Evolutionary conservation across 345 rosid genomes (phyloP), one percentile per base, ranked within the genome.

Genomic region (Eucalyptus grandis): DNA sequence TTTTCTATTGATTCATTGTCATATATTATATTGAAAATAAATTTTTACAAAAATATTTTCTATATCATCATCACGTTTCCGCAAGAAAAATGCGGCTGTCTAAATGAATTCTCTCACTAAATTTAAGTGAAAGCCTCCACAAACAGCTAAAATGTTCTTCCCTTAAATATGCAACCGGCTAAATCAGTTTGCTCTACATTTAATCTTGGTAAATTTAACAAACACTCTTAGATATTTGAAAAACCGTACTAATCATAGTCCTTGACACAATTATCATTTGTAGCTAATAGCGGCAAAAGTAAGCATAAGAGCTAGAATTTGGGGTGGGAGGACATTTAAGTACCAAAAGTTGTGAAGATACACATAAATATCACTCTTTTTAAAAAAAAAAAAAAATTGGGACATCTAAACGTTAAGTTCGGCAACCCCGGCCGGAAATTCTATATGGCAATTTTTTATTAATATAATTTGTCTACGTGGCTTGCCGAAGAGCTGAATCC

Each of bases 371-470:
- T 17, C 22, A 51, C 2, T 16, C 16, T 51, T 51, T 0, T 40
- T 1, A 43, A n/a, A n/a, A n/a, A n/a, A n/a, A n/a, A n/a, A n/a
- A n/a, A n/a, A n/a, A n/a, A n/a, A 5, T 53, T 19, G 24, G 10
- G 58, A 53, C 5, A 53, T 53, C 0, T 19, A 0, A 53, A 53
- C 9, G 5, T 2, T 2, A 53, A 53, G 58, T 53, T 53, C 0
- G 0, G 5, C 58, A 53, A 53, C 5, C 11, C 10, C 0, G 2
- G 1, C 2, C 2, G 0, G 0, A 53, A 53, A 53, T 53, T 1
- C 0, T 4, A 53, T 19, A 4, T 53, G 58, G 2, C 0, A 19
- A 53, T 19, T 53, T 53, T 53, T 53, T 53, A 53, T 3, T 53
- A 53, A 19, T 8, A 53, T 53, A 53, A 53, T 1, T 19, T 2